Conservation (phyloP, 2,329 filamentous ascomycete species). For the Aspergillus sp. region DNA sequence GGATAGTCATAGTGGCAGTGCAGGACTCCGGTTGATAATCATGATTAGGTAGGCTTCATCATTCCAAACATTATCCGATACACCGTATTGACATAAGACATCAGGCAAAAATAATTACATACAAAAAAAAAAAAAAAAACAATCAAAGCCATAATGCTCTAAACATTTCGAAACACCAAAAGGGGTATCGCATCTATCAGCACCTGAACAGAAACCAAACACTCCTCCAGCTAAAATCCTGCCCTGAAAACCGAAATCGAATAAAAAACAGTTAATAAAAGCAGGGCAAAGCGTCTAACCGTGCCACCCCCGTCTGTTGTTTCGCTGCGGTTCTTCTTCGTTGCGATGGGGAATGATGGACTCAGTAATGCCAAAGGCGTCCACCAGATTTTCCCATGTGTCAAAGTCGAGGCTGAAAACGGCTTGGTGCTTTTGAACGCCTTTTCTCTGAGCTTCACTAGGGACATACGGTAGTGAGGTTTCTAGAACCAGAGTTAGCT, state of each 20-base stretch:
- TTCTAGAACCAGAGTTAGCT: constrained; percentile 28
- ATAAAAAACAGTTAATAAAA: neutral
- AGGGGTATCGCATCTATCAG: constrained; percentile 11
- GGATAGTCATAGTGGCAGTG: too few species aligned
- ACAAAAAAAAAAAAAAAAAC: neutral
- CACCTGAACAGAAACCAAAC: constrained; percentile 2
- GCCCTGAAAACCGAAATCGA: too few species aligned
- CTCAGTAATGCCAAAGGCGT: constrained; percentile 70
- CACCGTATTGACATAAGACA: neutral
- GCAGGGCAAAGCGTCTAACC: constrained; percentile 34
- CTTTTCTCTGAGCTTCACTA: constrained; percentile 46
- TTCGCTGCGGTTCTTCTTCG: constrained; percentile 53
- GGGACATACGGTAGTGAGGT: constrained; percentile 43
- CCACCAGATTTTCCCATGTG: constrained; percentile 73
- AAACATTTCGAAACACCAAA: neutral
- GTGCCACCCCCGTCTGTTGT: constrained; percentile 60
- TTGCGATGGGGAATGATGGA: constrained; percentile 80
- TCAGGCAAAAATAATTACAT: neutral
- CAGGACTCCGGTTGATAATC: too few species aligned
- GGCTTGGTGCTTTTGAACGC: constrained; percentile 71
- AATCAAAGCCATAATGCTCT: neutral
- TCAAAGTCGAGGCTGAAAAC: constrained; percentile 83
- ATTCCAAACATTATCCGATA: too few species aligned
- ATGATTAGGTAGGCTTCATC: too few species aligned
- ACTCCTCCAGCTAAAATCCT: neutral